Base-by-base conservation (phyloP, 768 basidiomycete genomes). In the Boletus rubescentipes region DNA sequence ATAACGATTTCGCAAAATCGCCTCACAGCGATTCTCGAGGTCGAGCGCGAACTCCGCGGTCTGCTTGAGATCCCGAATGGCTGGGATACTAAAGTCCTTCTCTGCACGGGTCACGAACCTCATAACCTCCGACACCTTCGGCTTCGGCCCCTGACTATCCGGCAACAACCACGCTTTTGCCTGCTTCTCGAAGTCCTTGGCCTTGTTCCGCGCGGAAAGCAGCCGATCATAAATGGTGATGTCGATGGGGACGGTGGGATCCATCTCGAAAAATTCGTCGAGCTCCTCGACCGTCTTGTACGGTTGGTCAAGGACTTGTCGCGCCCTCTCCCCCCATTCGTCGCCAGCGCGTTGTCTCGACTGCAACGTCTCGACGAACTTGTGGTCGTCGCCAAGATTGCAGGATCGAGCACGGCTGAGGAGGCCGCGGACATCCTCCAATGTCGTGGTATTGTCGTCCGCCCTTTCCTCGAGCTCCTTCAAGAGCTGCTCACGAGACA, bases 121-220 rank as follows among this genome's bases (percentile, higher is more conserved):
- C 64, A 85, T 75, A 26, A 86, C 89, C 41, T 93, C 90, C 47
- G 79, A 74, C 32, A 87, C 77, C 58, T 82, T 79, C 8, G 90
- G 87, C 59, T 80, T 84, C 14, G 73, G 67, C 4, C 79, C 76
- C 37, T 76, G 78, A 9, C 74, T 63, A 34, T 87, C 86, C 9
- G 82, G 81, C 15, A 76, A 70, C 37, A 92, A 69, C 86, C 89
- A 91, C 1, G 78, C 73, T 59, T 79, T 82, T 2, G 90, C 89
- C 61, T 88, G 85, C 73, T 84, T 86, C 69, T 93, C 89, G 66
- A 84, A 86, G 57, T 92, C 91, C 61, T 80, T 81, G 35, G 88
- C 91, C 66, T 87, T 88, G 35, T 74, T 77, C 40, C 84, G 80
- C 32, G 86, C 76, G 18, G 77, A 76, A 70, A 83, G 77, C 32